Conservation (phyloP, 2,329 filamentous ascomycete species). For the Fusarium nematophilum region DNA sequence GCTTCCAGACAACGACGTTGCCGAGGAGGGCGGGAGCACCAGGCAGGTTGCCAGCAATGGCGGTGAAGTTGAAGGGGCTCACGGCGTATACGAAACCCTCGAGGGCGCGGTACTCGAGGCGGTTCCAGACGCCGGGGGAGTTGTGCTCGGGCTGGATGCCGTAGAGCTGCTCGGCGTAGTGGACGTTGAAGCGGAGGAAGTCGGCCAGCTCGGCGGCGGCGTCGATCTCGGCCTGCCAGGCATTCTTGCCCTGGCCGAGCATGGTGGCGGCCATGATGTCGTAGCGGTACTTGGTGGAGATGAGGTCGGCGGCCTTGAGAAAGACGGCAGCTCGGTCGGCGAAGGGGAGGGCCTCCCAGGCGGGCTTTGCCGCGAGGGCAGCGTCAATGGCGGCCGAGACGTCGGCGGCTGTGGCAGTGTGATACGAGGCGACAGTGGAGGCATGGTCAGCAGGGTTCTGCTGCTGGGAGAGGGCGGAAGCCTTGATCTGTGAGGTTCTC, state of each 20-base stretch:
- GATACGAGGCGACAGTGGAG: slow-evolving; percentile 82
- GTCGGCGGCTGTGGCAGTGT: slow-evolving; percentile 80
- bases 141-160: slow-evolving; percentile 88
- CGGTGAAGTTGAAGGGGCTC: slow-evolving; percentile 97
- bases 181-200: slow-evolving; percentile 93
- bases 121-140: slow-evolving; percentile 88
- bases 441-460: slow-evolving; percentile 85
- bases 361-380: slow-evolving; percentile 84
- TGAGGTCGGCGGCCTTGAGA: slow-evolving; percentile 93
- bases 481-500: slow-evolving; percentile 67
- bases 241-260: slow-evolving; percentile 97
- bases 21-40: slow-evolving; percentile 88
- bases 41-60: slow-evolving; percentile 88
- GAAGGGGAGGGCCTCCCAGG: slow-evolving; percentile 90
- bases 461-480: slow-evolving; percentile 74
- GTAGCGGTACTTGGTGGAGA: slow-evolving; percentile 93
- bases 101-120: slow-evolving; percentile 87
- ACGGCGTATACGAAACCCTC: slow-evolving; percentile 97
- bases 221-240: slow-evolving; percentile 99
- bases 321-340: slow-evolving; percentile 92
- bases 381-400: slow-evolving; percentile 84
- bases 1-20: slow-evolving; percentile 97
- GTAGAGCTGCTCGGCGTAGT: slow-evolving; percentile 93
- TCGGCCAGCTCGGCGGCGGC: slow-evolving; percentile 91
- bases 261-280: slow-evolving; percentile 97